Conservation (phyloP, 2,329 filamentous ascomycete genomes). For the Trichoderma koningiopsis region DNA sequence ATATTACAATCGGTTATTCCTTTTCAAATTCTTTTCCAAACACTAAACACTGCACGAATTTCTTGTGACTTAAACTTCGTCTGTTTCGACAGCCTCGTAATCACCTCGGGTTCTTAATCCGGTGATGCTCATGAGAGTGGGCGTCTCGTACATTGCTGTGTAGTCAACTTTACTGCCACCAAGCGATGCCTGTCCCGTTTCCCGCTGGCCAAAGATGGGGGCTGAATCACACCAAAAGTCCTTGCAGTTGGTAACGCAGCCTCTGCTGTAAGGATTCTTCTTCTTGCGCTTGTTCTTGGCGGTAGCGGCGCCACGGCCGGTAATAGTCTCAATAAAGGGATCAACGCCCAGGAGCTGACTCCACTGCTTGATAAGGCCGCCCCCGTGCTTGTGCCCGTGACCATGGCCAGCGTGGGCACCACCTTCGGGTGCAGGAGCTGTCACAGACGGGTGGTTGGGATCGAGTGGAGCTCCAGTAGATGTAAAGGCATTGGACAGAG, state of each 20-base stretch:
- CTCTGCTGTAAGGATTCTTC: conserved; percentile 82
- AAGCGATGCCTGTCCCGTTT: conserved; percentile 73
- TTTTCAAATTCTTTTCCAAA: neutral
- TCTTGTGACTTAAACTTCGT: conserved; percentile 53
- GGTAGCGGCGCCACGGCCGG: conserved; percentile 73
- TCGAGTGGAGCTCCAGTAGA: conserved; percentile 75
- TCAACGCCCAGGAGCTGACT: conserved; percentile 85
- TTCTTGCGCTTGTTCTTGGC: conserved; percentile 56
- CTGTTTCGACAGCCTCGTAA: conserved; percentile 64
- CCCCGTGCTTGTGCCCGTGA: conserved; percentile 53
- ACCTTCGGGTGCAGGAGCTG: conserved; percentile 46
- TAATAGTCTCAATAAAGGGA: conserved; percentile 89
- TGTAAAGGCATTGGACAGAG: conserved; percentile 71
- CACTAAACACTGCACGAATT: conserved; percentile 30
- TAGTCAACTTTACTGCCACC: conserved; percentile 84
- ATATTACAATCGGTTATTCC: conserved; percentile 15
- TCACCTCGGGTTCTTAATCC: conserved; percentile 54
- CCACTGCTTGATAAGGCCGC: conserved; percentile 76
- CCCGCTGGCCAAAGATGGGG: conserved; percentile 73
- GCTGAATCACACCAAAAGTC: conserved; percentile 96
- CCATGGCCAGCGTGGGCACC: conserved; percentile 39
- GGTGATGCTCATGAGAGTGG: conserved; percentile 64
- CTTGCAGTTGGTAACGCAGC: conserved; percentile 83
- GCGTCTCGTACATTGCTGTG: conserved; percentile 84
- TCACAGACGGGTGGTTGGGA: conserved; percentile 64